Evolutionary conservation across 306 rosid species (phyloP).

Genomic region (Quercus alba): DNA sequence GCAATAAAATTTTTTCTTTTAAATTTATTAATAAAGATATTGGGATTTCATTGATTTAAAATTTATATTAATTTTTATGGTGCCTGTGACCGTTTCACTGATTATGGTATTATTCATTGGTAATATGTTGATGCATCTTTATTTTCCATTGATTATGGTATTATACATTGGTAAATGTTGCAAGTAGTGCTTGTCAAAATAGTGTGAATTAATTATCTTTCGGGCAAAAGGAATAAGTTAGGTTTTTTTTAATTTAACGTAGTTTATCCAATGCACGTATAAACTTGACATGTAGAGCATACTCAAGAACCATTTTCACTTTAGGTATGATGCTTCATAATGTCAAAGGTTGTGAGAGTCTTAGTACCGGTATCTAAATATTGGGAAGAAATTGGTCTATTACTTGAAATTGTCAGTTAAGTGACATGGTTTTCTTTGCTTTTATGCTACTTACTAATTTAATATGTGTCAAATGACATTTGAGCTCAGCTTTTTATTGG

Average conservation of each 20-base stretch:
- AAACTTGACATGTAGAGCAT: not conserved
- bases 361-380: not conserved
- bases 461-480: not conserved
- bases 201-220: not conserved
- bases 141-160: not conserved
- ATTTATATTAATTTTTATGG: not conserved
- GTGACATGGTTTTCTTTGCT: slow-evolving; percentile 4
- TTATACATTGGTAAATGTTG: not conserved
- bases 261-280: not conserved
- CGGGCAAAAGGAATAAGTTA: not conserved
- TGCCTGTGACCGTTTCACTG: not conserved
- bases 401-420: not conserved
- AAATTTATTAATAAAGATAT: not conserved
- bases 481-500: not conserved
- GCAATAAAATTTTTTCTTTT: not conserved
- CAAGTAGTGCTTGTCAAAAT: not conserved
- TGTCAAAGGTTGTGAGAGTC: not conserved
- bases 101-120: not conserved
- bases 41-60: not conserved
- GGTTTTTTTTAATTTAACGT: not conserved
- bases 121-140: not conserved
- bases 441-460: not conserved
- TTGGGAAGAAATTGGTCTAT: not conserved
- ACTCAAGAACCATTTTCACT: not conserved
- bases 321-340: not conserved